Conservation (phyloP, 495 filamentous ascomycete species). For the Penicillium macrosclerotiorum region DNA sequence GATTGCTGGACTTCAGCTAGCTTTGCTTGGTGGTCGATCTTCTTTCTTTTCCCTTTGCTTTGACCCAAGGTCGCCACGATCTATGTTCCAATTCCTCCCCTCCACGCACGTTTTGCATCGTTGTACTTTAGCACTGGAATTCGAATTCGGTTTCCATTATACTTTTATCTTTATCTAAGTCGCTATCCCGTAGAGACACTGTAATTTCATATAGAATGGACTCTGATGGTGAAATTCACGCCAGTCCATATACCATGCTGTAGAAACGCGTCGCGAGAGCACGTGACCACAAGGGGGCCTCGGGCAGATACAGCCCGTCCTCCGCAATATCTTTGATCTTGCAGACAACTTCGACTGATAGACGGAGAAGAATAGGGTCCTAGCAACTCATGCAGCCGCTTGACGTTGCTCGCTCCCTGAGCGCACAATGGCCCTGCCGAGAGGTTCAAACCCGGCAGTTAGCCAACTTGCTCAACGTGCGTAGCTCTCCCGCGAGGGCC, state of each 20-base stretch:
- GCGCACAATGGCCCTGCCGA: slow-evolving; percentile 59
- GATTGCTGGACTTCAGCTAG: background rate
- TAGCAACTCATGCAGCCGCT: slow-evolving; percentile 31
- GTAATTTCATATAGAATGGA: background rate
- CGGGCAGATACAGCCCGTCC: slow-evolving; percentile 1
- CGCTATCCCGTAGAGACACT: background rate
- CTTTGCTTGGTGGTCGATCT: background rate
- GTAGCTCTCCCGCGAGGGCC: slow-evolving; percentile 18
- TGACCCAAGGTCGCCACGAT: background rate
- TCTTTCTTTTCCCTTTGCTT: slow-evolving; percentile 1
- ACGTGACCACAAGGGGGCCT: slow-evolving; percentile 12
- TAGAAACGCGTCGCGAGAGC: slow-evolving; percentile 12
- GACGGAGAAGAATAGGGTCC: background rate
- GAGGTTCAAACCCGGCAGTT: slow-evolving; percentile 63
- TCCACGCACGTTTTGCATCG: slow-evolving; percentile 14
- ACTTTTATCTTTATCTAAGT: background rate
- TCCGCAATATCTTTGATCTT: background rate
- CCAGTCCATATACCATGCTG: too few relatives aligned
- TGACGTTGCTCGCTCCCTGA: slow-evolving; percentile 41
- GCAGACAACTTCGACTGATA: background rate
- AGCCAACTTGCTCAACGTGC: slow-evolving; percentile 59
- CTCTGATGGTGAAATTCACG: too few relatives aligned
- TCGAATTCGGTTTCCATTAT: slow-evolving; percentile 8
- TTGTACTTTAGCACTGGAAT: slow-evolving; percentile 19
- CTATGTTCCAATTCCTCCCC: background rate